Evolutionary conservation across 768 basidiomycete genomes (phyloP).

Genomic region (Rhizopogon sp.): DNA sequence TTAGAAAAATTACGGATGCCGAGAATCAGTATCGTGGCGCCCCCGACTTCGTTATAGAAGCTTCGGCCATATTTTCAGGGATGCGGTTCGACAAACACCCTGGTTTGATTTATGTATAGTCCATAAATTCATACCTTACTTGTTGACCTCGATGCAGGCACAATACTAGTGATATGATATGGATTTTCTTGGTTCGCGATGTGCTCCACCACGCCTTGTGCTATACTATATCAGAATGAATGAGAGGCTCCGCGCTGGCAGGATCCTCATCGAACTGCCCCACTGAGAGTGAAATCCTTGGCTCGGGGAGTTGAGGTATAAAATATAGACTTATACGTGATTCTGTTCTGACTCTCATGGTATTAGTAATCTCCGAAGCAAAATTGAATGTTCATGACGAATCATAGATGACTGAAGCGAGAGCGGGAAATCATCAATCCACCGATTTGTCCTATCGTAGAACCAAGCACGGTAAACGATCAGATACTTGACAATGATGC

Average conservation of each 20-base stretch:
- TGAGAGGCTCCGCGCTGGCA: too few species aligned
- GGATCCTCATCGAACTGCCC: neutral
- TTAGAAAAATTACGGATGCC: neutral
- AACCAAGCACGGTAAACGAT: neutral
- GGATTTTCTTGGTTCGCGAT: neutral
- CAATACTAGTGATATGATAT: too few species aligned
- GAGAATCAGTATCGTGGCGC: neutral
- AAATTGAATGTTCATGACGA: too few species aligned
- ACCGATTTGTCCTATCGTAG: neutral
- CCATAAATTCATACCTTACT: neutral
- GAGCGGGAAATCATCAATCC: neutral
- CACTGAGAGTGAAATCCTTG: neutral
- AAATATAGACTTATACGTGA: neutral
- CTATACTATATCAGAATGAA: neutral
- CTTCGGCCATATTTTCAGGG: too few species aligned
- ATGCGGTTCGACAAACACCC: neutral
- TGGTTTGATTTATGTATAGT: neutral
- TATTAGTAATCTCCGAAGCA: neutral
- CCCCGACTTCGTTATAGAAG: neutral
- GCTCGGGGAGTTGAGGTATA: neutral
- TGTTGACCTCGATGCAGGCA: neutral
- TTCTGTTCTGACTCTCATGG: too few species aligned
- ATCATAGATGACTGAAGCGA: too few species aligned
- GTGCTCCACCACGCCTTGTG: neutral
- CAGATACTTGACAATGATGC: neutral